Base-by-base conservation (phyloP, 2,329 filamentous ascomycete species). In the Ambrosiella cleistominuta region DNA sequence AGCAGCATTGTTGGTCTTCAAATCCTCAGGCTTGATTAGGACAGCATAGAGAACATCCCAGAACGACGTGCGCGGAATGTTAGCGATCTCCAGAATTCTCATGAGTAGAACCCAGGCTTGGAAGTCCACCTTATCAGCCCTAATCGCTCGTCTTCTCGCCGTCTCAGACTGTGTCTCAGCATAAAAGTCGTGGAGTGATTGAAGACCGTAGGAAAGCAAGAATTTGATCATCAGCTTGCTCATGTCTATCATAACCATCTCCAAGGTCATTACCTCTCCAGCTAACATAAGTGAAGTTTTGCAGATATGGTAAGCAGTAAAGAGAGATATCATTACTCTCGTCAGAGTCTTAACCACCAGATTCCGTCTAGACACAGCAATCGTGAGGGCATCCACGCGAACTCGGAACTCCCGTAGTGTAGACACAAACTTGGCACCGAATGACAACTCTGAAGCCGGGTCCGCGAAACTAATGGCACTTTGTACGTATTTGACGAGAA, bases 101-200 rank as follows among this genome's bases (percentile, higher is more conserved):
- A 83, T 79, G 3, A 80, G 61, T 19, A 78, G 69, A 1, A 81
- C 74, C 82, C 82, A 86, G 8, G 75, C 74, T 58, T 80, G 73
- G 7, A 76, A 63, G 1, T 66, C 62, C 12, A 69, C 66, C n/a
- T 71, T 66, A 38, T 78, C 72, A 13, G 70, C 66, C 36, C 71
- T 72, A 39, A 84, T 73, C 0, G 79, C 80, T 52, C 70, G 70
- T 61, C 80, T 76, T 45, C 77, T 70, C 42, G 69, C 67, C 1
- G 70, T 66, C 2, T 70, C 64, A 2, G 67, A 71, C 57, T 75
- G 74, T 2, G 81, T 68, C 40, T 74, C 68, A 39, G 70, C 67
- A 60, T 81, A 83, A 0, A 75, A 64, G 13, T 67, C 66, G 19
- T 68, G 70, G 12, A 83, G 58, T 4, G 69, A 67, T 5, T 68